A percentile compares a stretch with the other conserved stretches of the same genome.
These are phyloP conservation scores for Canariomyces notabilis DNA, from an alignment of 2,329 filamentous ascomycete genomes.

Conservation along the genomic window DNA sequence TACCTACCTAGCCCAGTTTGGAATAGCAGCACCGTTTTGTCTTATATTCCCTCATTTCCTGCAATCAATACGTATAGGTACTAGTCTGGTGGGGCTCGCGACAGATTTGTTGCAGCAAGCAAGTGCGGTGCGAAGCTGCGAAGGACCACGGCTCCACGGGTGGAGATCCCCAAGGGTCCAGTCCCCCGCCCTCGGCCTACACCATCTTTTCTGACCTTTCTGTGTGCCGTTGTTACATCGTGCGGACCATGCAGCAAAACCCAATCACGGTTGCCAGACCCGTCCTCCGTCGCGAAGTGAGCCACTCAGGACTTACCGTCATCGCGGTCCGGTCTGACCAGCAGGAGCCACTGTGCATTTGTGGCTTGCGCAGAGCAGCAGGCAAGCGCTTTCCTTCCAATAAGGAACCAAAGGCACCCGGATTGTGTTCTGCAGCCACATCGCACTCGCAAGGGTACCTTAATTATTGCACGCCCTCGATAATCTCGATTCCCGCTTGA, in stretches of 20 bases:
- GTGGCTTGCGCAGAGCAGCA: conserved; percentile 3
- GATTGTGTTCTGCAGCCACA: background rate
- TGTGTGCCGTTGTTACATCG: conserved; percentile 21
- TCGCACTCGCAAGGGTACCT: background rate
- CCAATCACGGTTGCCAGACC: conserved; percentile 16
- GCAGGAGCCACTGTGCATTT: background rate
- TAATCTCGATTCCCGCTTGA: too few relatives aligned
- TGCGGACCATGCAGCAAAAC: conserved; percentile 3
- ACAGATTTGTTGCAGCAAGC: too few relatives aligned
- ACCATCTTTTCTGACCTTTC: too few relatives aligned
- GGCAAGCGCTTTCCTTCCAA: background rate
- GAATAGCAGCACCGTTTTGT: background rate
- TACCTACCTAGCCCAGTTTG: background rate
- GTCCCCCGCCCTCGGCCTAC: conserved; percentile 4
- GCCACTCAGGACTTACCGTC: background rate
- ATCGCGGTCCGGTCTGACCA: conserved; percentile 7
- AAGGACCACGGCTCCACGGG: background rate
- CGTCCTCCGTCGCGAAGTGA: background rate
- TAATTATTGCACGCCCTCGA: background rate
- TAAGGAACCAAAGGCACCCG: background rate
- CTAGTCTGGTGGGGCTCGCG: too few relatives aligned
- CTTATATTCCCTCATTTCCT: too few relatives aligned
- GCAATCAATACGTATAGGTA: conserved; percentile 7
- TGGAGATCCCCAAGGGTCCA: conserved; percentile 4
- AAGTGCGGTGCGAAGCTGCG: too few relatives aligned